Percentiles rank a stretch among this genome's conserved stretches.
Evolutionary conservation across 805 yeast genomes (phyloP).

Genomic region (Starmerella geochares): DNA sequence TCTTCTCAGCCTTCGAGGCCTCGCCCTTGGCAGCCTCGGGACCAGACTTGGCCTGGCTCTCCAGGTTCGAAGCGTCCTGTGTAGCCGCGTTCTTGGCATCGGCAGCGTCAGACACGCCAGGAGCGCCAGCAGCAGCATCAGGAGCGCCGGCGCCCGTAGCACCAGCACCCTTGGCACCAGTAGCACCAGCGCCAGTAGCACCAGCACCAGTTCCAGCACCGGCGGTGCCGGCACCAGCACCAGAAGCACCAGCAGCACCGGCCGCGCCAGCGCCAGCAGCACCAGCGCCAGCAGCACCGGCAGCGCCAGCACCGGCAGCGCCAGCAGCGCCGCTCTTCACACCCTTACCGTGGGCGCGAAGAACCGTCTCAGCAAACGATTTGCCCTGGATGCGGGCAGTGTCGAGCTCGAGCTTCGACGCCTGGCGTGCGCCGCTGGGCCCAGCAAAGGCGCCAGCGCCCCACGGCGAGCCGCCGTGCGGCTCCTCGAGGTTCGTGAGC

Average conservation of each 20-base stretch:
- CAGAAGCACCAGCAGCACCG: neutral
- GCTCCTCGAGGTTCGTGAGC: slow-evolving; percentile 46
- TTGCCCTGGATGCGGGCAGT: slow-evolving; percentile 60
- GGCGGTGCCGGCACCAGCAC: slow-evolving; percentile 8
- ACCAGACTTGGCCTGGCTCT: slow-evolving; percentile 1
- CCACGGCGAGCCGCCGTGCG: slow-evolving; percentile 76
- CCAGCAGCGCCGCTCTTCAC: neutral
- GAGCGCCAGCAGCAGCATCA: neutral
- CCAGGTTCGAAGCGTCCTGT: slow-evolving; percentile 1
- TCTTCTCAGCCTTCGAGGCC: slow-evolving; percentile 3
- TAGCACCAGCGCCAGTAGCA: slow-evolving; percentile 1
- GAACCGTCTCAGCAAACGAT: slow-evolving; percentile 43
- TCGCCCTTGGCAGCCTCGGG: slow-evolving; percentile 2
- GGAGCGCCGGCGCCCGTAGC: neutral
- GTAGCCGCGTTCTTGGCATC: neutral
- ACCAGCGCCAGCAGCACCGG: slow-evolving; percentile 15
- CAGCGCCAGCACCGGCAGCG: slow-evolving; percentile 10
- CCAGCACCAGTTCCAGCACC: slow-evolving; percentile 10
- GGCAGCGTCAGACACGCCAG: neutral
- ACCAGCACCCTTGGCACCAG: neutral
- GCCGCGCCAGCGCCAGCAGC: slow-evolving; percentile 7
- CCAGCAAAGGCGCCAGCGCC: slow-evolving; percentile 79
- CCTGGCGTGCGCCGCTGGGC: slow-evolving; percentile 63
- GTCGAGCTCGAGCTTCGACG: slow-evolving; percentile 52
- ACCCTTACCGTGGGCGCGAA: slow-evolving; percentile 13